Evolutionary conservation across 495 filamentous ascomycete species (phyloP).

Genomic region (Neurospora cerealis): DNA sequence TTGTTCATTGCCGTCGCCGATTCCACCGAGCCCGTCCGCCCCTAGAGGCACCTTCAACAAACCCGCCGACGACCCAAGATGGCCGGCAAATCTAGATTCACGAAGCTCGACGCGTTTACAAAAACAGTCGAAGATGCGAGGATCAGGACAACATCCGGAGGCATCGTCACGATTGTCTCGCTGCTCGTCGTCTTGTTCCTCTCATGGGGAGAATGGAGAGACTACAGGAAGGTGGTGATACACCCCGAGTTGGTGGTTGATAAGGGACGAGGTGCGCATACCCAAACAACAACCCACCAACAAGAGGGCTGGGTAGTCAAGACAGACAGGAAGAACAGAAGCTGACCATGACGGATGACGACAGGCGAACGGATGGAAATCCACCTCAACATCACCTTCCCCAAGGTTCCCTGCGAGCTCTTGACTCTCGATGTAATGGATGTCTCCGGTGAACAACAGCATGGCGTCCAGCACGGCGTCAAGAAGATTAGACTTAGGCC

Average conservation of each 20-base stretch:
- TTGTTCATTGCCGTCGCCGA: background rate
- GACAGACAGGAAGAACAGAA: background rate
- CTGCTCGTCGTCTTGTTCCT: slow-evolving; percentile 80
- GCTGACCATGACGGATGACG: slow-evolving; percentile 4
- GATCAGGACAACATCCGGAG: slow-evolving; percentile 92
- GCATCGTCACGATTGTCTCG: slow-evolving; percentile 86
- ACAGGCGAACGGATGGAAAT: slow-evolving; percentile 96
- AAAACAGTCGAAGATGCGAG: slow-evolving; percentile 98
- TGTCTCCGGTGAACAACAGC: slow-evolving; percentile 91
- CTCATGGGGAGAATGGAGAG: slow-evolving; percentile 89
- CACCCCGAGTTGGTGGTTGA: slow-evolving; percentile 91
- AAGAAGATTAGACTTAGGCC: slow-evolving; percentile 75
- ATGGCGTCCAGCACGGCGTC: slow-evolving; percentile 84
- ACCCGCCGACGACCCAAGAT: slow-evolving; percentile 27
- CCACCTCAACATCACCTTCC: slow-evolving; percentile 95
- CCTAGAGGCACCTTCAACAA: background rate
- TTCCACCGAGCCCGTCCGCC: background rate
- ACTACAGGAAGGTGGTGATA: slow-evolving; percentile 80
- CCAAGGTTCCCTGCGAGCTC: slow-evolving; percentile 86
- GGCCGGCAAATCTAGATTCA: slow-evolving; percentile 75
- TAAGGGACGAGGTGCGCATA: slow-evolving; percentile 73
- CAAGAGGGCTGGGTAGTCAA: background rate
- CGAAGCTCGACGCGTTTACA: slow-evolving; percentile 92
- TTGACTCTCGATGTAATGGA: slow-evolving; percentile 98
- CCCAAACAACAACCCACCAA: background rate